Percentiles rank a stretch among this genome's conserved stretches.
phyloP scores from a whole-genome alignment of 2,329 filamentous ascomycete genomes.

The Calonectria fujianensis region DNA sequence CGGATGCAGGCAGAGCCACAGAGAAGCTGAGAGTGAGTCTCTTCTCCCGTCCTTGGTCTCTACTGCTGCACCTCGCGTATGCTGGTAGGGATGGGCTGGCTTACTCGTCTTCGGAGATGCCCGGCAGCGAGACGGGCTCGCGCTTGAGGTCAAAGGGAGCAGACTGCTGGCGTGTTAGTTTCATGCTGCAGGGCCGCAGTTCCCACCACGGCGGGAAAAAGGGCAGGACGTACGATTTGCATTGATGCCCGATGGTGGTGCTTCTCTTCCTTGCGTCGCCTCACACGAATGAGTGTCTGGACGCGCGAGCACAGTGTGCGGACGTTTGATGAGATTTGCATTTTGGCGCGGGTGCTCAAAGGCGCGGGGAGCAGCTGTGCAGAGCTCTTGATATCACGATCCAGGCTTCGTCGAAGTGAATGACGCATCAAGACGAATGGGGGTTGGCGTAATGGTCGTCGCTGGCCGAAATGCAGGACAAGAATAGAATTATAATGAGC shows the following conservation, averaged over 20 bases:
- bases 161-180: slow-evolving; percentile 67
- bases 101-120: slow-evolving; percentile 76
- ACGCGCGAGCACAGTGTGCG: slow-evolving; percentile 67
- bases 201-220: no score
- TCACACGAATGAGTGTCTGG: slow-evolving; percentile 63
- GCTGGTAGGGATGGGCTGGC: slow-evolving; percentile 51
- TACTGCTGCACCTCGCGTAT: slow-evolving; percentile 6
- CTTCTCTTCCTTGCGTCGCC: slow-evolving; percentile 65
- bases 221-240: slow-evolving; percentile 66
- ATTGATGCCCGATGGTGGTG: slow-evolving; percentile 49
- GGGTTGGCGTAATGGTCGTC: slow-evolving; percentile 27
- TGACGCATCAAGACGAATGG: slow-evolving; percentile 36
- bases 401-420: slow-evolving; percentile 29
- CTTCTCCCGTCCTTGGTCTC: background rate
- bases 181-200: background rate
- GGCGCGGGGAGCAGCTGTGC: slow-evolving; percentile 34
- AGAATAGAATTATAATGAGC: slow-evolving; percentile 4
- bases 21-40: background rate
- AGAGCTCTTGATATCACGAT: slow-evolving; percentile 48
- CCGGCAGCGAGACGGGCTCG: slow-evolving; percentile 71
- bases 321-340: slow-evolving; percentile 65
- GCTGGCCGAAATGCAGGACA: slow-evolving; percentile 21
- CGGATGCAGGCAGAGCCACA: slow-evolving; percentile 4
- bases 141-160: slow-evolving; percentile 76
- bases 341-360: slow-evolving; percentile 46